These are phyloP conservation scores for Corchorus olitorius DNA, from an alignment of 345 rosid genomes.

Conservation along the genomic window DNA sequence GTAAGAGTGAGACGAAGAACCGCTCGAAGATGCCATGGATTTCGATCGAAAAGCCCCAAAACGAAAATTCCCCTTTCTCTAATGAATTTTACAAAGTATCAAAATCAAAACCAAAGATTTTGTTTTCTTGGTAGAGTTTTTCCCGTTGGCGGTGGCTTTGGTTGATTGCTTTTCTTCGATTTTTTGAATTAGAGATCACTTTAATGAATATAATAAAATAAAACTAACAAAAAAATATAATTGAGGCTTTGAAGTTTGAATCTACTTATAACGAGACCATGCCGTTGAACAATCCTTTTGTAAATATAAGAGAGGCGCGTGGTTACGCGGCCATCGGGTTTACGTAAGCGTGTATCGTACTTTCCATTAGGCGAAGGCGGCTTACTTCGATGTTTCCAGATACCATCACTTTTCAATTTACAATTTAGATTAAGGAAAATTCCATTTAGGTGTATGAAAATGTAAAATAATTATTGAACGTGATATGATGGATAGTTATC, in stretches of 20 bases:
- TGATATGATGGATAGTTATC: too few relatives aligned
- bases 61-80: neutral
- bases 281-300: neutral
- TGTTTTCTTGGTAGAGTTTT: neutral
- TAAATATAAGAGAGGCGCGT: neutral
- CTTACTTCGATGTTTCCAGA: neutral
- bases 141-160: neutral
- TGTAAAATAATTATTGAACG: too few relatives aligned
- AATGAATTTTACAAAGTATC: neutral
- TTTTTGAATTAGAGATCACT: neutral
- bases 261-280: neutral
- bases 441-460: too few relatives aligned
- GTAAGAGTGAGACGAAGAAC: neutral
- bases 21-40: slow-evolving; percentile 24
- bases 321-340: neutral
- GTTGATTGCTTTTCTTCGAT: neutral
- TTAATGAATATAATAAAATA: too few relatives aligned
- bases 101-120: neutral
- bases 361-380: neutral
- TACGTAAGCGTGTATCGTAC: slow-evolving; percentile 10
- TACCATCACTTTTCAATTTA: too few relatives aligned
- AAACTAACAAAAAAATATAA: neutral
- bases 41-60: neutral
- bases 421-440: too few relatives aligned
- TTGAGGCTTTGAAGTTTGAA: neutral